Evolutionary conservation across 768 basidiomycete species (phyloP), one percentile per base, ranked within the genome.

Genomic region (Albatrellus ellisii): DNA sequence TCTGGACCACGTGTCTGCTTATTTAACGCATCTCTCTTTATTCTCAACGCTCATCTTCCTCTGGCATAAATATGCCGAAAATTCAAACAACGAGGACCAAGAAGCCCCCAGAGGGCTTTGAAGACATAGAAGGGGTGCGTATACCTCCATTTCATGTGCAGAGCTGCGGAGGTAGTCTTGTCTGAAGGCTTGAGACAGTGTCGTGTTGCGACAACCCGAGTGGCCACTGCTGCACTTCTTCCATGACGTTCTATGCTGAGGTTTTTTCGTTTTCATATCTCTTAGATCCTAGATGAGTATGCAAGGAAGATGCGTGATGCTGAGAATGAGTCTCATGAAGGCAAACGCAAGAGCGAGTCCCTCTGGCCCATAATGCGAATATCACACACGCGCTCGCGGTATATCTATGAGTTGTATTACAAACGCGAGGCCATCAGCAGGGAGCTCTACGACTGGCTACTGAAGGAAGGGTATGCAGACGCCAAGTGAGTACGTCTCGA

Each of bases 221-320:
- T n/a, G n/a, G n/a, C n/a, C n/a, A n/a, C n/a, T n/a, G n/a, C n/a
- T n/a, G n/a, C n/a, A n/a, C n/a, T n/a, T n/a, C n/a, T n/a, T n/a
- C n/a, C n/a, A n/a, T n/a, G n/a, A n/a, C n/a, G n/a, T n/a, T n/a
- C n/a, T n/a, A n/a, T n/a, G n/a, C n/a, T n/a, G n/a, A n/a, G n/a
- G n/a, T n/a, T n/a, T n/a, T n/a, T n/a, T n/a, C 18, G 17, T n/a
- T 21, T 31, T 42, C 10, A 50, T 34, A 9, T 31, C 11, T 44
- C 26, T 14, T 46, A 94, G 84, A 81, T 97, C 52, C 81, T 98
- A 51, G 95, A 98, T 52, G 95, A 98, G 63, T 99, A 98, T 59
- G 86, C 88, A 33, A 88, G 90, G 68, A 98, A 95, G 68, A 99
- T 99, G 95, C 71, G 95, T 42, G 95, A 99, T 62, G 95, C 87